Evolutionary conservation across 495 filamentous ascomycete species (phyloP).

Genomic region (Penicillium coffeae): DNA sequence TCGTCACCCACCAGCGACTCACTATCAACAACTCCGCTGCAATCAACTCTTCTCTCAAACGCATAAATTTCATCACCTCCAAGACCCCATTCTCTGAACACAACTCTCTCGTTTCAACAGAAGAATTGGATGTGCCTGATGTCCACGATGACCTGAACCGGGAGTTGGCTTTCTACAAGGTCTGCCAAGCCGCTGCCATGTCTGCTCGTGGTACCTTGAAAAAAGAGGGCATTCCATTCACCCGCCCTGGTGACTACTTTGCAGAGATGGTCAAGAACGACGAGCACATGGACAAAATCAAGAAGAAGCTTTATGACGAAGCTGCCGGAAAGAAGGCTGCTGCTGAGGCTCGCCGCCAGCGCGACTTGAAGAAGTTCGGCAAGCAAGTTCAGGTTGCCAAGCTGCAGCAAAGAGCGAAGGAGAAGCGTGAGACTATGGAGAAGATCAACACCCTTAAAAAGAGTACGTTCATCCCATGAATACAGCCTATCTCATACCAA

Average conservation of each 20-base stretch:
- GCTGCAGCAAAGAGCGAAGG: slow-evolving; percentile 85
- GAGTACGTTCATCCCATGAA: slow-evolving; percentile 52
- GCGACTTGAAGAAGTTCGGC: slow-evolving; percentile 98
- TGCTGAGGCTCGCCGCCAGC: slow-evolving; percentile 82
- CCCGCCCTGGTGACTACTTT: slow-evolving; percentile 89
- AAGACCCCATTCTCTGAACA: slow-evolving; percentile 61
- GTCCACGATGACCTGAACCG: slow-evolving; percentile 84
- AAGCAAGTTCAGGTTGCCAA: slow-evolving; percentile 98
- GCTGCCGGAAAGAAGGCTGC: slow-evolving; percentile 89
- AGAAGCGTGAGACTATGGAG: slow-evolving; percentile 84
- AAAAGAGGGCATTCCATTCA: slow-evolving; percentile 79
- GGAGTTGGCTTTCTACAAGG: slow-evolving; percentile 90
- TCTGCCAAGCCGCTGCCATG: slow-evolving; percentile 74
- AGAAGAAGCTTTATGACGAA: slow-evolving; percentile 87
- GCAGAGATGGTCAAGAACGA: slow-evolving; percentile 98
- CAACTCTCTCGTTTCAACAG: slow-evolving; percentile 54
- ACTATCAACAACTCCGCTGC: slow-evolving; percentile 96
- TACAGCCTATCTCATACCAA: background rate
- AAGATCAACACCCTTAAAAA: slow-evolving; percentile 91
- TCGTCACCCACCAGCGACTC: slow-evolving; percentile 83
- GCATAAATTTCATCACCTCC: slow-evolving; percentile 63
- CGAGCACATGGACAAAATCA: slow-evolving; percentile 96
- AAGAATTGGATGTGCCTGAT: slow-evolving; percentile 57
- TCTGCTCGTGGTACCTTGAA: slow-evolving; percentile 67
- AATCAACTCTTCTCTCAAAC: slow-evolving; percentile 69